Percentiles rank a stretch among this genome's conserved stretches.
phyloP scores from a whole-genome alignment of 768 basidiomycete species.

The Pleurotus citrinopileatus region DNA sequence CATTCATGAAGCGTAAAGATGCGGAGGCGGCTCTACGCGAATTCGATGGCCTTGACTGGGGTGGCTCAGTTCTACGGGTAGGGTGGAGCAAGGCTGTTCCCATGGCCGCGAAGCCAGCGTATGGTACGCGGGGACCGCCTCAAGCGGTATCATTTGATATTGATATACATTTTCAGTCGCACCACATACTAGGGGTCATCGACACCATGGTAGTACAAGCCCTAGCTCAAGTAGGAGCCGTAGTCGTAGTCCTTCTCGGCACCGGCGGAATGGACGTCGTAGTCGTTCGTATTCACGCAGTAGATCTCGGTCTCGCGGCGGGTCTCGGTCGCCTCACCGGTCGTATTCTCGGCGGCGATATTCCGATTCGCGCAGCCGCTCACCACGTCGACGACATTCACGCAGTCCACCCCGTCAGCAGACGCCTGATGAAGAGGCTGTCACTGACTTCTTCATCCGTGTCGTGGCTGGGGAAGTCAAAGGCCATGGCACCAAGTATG shows the following conservation, averaged over 20 bases:
- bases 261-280: slow-evolving; percentile 34
- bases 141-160: neutral
- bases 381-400: slow-evolving; percentile 45
- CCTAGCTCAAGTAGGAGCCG: slow-evolving; percentile 39
- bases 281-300: slow-evolving; percentile 51
- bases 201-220: slow-evolving; percentile 28
- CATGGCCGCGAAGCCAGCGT: slow-evolving; percentile 73
- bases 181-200: slow-evolving; percentile 19
- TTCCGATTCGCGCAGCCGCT: slow-evolving; percentile 40
- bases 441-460: slow-evolving; percentile 82
- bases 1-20: slow-evolving; percentile 91
- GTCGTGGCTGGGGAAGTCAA: slow-evolving; percentile 85
- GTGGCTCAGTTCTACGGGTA: slow-evolving; percentile 80
- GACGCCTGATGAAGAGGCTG: slow-evolving; percentile 59
- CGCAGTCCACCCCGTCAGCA: slow-evolving; percentile 42
- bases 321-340: slow-evolving; percentile 35
- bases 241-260: slow-evolving; percentile 38
- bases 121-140: slow-evolving; percentile 49
- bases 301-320: slow-evolving; percentile 38
- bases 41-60: slow-evolving; percentile 94
- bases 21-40: slow-evolving; percentile 88
- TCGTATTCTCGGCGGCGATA: slow-evolving; percentile 32
- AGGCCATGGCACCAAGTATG: slow-evolving; percentile 77
- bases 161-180: slow-evolving; percentile 12
- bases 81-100: slow-evolving; percentile 99